phyloP scores from a whole-genome alignment of 371 early-diverging fungal genomes.

The Mortierella sp. region DNA sequence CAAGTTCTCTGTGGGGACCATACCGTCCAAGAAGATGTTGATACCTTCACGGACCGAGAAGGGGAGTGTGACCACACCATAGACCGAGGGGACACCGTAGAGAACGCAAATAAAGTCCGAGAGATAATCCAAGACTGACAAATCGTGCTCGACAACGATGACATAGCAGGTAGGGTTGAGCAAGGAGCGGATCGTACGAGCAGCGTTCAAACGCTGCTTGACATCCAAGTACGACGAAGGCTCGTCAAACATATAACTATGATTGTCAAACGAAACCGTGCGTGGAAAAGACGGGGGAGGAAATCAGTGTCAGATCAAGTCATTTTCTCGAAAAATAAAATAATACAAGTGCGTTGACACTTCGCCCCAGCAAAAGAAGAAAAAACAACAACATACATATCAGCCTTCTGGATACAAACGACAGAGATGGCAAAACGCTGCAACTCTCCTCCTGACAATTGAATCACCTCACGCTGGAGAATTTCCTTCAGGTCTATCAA shows the following conservation, averaged over 20 bases:
- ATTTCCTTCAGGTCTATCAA: conserved; percentile 85
- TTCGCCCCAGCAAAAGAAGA: neutral
- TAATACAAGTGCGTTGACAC: neutral
- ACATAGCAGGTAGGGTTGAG: conserved; percentile 86
- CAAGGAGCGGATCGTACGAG: conserved; percentile 93
- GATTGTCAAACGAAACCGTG: conserved; percentile 2
- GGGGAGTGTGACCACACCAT: conserved; percentile 99
- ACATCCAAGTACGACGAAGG: conserved; percentile 99
- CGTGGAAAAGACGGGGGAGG: no score
- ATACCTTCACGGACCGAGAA: conserved; percentile 99
- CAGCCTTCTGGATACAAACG: conserved; percentile 88
- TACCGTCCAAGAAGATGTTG: conserved; percentile 99
- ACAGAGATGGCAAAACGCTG: conserved; percentile 99
- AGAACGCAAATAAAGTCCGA: conserved; percentile 99
- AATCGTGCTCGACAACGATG: conserved; percentile 99
- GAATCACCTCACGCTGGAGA: conserved; percentile 87
- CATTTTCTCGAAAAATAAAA: neutral
- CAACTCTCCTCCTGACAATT: conserved; percentile 99
- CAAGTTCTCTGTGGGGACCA: conserved; percentile 99
- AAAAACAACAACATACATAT: conserved; percentile 72
- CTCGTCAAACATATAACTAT: conserved; percentile 99
- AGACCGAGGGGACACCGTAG: conserved; percentile 98
- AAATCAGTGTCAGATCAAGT: neutral
- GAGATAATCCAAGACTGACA: conserved; percentile 98
- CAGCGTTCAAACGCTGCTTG: conserved; percentile 99